These are phyloP conservation scores for Nitzschia sp. DNA, from an alignment of 108 stramenopile species.

Conservation along the genomic window DNA sequence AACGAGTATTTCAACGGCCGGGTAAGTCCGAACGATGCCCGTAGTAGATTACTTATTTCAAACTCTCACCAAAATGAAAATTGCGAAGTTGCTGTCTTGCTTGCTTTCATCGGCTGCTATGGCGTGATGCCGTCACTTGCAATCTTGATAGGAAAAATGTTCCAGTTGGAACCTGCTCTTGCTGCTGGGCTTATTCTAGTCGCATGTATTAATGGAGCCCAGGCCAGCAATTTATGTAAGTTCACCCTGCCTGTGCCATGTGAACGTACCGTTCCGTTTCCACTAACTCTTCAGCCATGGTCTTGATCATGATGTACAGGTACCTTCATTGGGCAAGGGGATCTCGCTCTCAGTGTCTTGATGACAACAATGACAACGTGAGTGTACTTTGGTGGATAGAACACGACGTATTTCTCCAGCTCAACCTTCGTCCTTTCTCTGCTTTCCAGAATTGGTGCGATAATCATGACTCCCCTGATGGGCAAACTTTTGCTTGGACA, in stretches of 20 bases:
- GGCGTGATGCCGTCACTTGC: constrained; percentile 51
- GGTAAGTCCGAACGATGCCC: constrained; percentile 1
- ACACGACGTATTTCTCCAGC: neutral
- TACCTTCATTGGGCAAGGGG: constrained; percentile 49
- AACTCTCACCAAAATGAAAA: neutral
- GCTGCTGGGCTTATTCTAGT: constrained; percentile 72
- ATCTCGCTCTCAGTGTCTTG: constrained; percentile 59
- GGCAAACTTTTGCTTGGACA: constrained; percentile 55
- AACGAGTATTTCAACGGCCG: constrained; percentile 50
- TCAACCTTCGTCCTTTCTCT: neutral
- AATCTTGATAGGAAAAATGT: constrained; percentile 33
- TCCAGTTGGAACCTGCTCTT: constrained; percentile 42
- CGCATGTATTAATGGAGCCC: constrained; percentile 63
- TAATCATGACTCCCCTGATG: constrained; percentile 63
- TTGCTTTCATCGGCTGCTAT: constrained; percentile 56
- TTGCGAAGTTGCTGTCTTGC: constrained; percentile 37
- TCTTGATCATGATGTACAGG: constrained; percentile 14
- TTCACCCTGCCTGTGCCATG: too few relatives aligned
- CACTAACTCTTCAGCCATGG: too few relatives aligned
- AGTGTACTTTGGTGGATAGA: constrained; percentile 6
- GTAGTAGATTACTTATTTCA: neutral
- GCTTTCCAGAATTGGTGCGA: constrained; percentile 22
- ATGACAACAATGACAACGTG: constrained; percentile 70
- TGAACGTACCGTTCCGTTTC: too few relatives aligned
- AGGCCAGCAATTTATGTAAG: constrained; percentile 67